These are phyloP conservation scores for button mushroom (Agaricus bisporus) DNA, from an alignment of 768 basidiomycete genomes.

Conservation along the genomic window DNA sequence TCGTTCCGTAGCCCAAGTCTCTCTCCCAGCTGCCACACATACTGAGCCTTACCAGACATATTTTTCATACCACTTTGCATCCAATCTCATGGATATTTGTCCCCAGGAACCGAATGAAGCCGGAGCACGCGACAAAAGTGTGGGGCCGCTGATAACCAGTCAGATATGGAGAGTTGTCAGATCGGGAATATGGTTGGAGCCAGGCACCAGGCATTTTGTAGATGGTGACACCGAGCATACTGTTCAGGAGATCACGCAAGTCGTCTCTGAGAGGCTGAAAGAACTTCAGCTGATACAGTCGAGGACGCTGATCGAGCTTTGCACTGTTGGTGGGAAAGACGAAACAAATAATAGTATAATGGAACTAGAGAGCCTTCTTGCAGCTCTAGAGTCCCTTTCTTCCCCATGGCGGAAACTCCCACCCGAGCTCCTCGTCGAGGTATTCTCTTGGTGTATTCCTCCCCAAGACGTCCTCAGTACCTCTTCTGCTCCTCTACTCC, in stretches of 20 bases:
- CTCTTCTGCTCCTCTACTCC: conserved; percentile 3
- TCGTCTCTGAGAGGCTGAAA: not conserved
- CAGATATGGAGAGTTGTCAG: conserved; percentile 5
- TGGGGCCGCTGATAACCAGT: not conserved
- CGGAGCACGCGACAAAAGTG: too few species aligned
- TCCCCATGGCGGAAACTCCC: conserved; percentile 9
- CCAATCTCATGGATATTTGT: not conserved
- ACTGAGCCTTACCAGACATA: not conserved
- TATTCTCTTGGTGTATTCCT: conserved; percentile 3
- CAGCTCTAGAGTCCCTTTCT: conserved; percentile 7
- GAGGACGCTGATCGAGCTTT: not conserved
- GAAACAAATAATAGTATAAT: not conserved
- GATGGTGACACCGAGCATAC: not conserved
- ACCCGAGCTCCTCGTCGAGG: conserved; percentile 5
- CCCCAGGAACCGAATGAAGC: not conserved
- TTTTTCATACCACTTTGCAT: not conserved
- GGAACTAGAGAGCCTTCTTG: conserved; percentile 4
- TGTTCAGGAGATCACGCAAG: not conserved
- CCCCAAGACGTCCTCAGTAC: not conserved
- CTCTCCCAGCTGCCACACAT: too few species aligned
- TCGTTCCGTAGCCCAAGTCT: too few species aligned
- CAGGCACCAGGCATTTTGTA: not conserved
- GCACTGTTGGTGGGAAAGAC: not conserved
- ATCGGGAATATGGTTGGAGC: conserved; percentile 5
- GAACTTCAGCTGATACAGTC: not conserved